phyloP scores from a whole-genome alignment of 2,329 filamentous ascomycete species.

The Penicillium sp. region DNA sequence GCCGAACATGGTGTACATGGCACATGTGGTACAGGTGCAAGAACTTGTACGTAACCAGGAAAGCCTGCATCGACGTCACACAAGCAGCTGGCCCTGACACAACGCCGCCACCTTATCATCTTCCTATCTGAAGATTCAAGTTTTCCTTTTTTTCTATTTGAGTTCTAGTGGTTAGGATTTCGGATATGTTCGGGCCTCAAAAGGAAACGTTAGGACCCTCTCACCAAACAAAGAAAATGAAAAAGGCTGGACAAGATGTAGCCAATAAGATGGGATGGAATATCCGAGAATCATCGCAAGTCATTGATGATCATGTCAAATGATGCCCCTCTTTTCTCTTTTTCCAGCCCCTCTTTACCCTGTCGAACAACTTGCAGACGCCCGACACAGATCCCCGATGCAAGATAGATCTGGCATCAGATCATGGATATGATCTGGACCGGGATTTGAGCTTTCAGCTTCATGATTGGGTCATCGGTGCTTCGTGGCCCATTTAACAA shows the following conservation, averaged over 20 bases:
- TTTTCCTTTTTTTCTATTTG: not conserved
- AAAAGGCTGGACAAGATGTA: not conserved
- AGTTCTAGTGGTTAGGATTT: not conserved
- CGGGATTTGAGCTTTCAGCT: not conserved
- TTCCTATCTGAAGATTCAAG: no score
- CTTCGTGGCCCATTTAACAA: conserved; percentile 14
- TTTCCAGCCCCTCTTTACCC: not conserved
- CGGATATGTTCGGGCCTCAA: not conserved
- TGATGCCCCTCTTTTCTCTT: not conserved
- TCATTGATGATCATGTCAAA: not conserved
- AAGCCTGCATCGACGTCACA: conserved; percentile 4
- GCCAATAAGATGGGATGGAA: no score
- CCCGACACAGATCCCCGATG: not conserved
- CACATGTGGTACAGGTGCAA: not conserved
- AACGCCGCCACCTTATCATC: not conserved
- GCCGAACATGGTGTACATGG: not conserved
- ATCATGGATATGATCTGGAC: conserved; percentile 10
- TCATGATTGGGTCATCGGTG: conserved; percentile 16
- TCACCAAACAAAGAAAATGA: not conserved
- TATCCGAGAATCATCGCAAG: no score
- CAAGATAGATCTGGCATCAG: conserved; percentile 9
- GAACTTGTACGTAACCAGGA: not conserved
- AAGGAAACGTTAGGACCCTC: not conserved
- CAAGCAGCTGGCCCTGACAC: not conserved
- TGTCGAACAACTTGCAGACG: not conserved